These are phyloP conservation scores for Plasmodium vivax DNA, from an alignment of 169 alveolate genomes.

Conservation along the genomic window DNA sequence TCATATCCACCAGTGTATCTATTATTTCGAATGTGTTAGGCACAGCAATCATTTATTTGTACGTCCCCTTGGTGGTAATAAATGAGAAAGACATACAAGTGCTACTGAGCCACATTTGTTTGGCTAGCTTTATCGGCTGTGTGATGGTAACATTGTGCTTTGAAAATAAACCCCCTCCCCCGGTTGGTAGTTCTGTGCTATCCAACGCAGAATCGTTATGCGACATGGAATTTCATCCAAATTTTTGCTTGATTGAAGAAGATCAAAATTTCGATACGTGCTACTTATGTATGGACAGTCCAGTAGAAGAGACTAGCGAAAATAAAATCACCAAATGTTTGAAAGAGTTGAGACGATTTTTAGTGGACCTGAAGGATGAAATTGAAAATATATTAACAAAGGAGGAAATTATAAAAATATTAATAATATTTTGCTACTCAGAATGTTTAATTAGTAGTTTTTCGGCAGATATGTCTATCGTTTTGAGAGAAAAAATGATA, in stretches of 20 bases:
- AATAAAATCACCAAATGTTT: neutral
- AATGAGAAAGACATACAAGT: slow-evolving; percentile 10
- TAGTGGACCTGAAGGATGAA: slow-evolving; percentile 18
- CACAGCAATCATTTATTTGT: slow-evolving; percentile 48
- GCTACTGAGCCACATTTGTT: slow-evolving; percentile 8
- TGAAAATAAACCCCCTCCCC: slow-evolving; percentile 28
- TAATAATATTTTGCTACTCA: slow-evolving; percentile 49
- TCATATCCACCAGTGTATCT: slow-evolving; percentile 32
- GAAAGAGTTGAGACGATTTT: slow-evolving; percentile 23
- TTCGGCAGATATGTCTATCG: slow-evolving; percentile 50
- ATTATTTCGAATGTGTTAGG: slow-evolving; percentile 52
- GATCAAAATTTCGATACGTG: neutral
- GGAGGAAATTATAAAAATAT: slow-evolving; percentile 20
- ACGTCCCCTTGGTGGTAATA: slow-evolving; percentile 44
- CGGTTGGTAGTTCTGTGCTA: neutral
- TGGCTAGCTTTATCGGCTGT: slow-evolving; percentile 30
- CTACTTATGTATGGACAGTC: slow-evolving; percentile 1
- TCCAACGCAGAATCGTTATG: neutral
- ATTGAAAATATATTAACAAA: slow-evolving; percentile 22
- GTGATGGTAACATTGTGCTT: neutral
- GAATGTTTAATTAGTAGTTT: slow-evolving; percentile 65
- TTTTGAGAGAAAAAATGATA: slow-evolving; percentile 29
- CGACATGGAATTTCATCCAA: neutral
- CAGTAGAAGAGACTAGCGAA: neutral
- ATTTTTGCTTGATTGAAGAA: neutral